Evolutionary conservation across 2,329 filamentous ascomycete genomes (phyloP).

Genomic region (Colletotrichum lini): DNA sequence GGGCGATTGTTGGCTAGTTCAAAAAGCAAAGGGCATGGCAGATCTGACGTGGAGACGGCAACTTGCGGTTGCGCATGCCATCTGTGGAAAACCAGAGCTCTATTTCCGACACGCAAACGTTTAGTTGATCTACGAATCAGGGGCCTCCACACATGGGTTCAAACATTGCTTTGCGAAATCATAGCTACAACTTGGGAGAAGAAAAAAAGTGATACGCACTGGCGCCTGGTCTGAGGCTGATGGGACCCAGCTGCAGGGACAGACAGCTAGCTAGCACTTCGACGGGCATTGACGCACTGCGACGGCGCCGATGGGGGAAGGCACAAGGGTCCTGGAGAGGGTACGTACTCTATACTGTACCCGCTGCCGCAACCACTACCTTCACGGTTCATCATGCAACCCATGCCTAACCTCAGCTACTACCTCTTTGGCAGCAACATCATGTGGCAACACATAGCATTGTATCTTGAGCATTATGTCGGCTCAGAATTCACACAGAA

Average conservation of each 20-base stretch:
- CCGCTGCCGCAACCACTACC: not conserved
- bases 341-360: not conserved
- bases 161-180: not conserved
- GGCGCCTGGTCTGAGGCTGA: not conserved
- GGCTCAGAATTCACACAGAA: not conserved
- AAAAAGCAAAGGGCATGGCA: constrained; percentile 19
- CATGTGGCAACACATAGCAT: not conserved
- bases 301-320: not conserved
- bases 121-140: not conserved
- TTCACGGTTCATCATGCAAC: no score
- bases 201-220: not conserved
- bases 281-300: not conserved
- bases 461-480: no score
- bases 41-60: not conserved
- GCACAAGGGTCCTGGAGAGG: not conserved
- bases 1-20: constrained; percentile 2
- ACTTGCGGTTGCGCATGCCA: constrained; percentile 9
- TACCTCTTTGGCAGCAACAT: not conserved
- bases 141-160: not conserved
- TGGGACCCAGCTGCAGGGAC: not conserved
- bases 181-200: not conserved
- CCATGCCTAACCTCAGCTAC: not conserved
- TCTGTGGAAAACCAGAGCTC: not conserved
- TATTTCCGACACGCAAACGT: not conserved
- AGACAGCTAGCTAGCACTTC: not conserved